These are phyloP conservation scores for Sapria himalayana DNA, from an alignment of 345 rosid genomes.

Conservation along the genomic window DNA sequence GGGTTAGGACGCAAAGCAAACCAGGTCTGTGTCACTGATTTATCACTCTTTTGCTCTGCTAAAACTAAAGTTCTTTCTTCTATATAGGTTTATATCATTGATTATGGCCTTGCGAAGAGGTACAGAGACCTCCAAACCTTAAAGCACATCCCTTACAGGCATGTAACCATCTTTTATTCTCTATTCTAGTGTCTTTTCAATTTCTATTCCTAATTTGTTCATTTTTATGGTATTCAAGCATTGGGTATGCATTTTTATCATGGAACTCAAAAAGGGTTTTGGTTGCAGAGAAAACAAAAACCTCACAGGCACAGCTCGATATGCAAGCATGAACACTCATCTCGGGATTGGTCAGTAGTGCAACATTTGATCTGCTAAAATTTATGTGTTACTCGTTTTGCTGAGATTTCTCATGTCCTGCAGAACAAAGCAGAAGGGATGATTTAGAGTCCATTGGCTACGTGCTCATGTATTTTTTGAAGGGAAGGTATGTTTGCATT, in stretches of 20 bases:
- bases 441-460: conserved; percentile 97
- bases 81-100: conserved; percentile 50
- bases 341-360: conserved; percentile 68
- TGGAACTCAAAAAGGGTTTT: conserved; percentile 5
- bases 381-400: not conserved
- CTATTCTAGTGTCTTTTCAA: not conserved
- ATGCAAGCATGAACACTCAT: conserved; percentile 95
- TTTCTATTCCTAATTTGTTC: too few species aligned
- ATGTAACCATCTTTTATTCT: conserved; percentile 6
- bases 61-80: not conserved
- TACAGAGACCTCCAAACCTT: conserved; percentile 85
- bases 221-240: too few species aligned
- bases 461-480: conserved; percentile 86
- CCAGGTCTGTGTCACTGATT: conserved; percentile 25
- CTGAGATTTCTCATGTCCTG: conserved; percentile 7
- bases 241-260: not conserved
- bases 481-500: conserved; percentile 56
- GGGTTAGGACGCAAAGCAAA: conserved; percentile 76
- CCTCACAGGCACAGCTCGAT: conserved; percentile 95
- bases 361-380: conserved; percentile 1
- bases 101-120: conserved; percentile 79
- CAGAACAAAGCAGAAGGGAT: conserved; percentile 99
- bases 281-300: conserved; percentile 76
- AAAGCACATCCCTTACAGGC: conserved; percentile 77
- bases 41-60: not conserved